Evolutionary conservation across 768 basidiomycete genomes (phyloP).

Genomic region (Kwoniella dendrophila): DNA sequence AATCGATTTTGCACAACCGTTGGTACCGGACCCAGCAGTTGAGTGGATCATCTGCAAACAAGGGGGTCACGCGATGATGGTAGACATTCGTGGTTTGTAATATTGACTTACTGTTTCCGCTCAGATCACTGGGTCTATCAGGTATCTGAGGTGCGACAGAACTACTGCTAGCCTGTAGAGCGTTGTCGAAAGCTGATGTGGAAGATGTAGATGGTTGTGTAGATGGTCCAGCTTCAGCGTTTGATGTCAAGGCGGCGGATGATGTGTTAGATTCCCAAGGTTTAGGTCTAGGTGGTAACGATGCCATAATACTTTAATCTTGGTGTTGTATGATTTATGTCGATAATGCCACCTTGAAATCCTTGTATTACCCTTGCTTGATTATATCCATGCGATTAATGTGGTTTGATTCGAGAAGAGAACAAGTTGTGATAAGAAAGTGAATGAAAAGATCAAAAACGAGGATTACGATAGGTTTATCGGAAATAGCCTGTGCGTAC

Average conservation of each 20-base stretch:
- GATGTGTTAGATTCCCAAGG: conserved; percentile 36
- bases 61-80: background rate
- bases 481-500: too few relatives aligned
- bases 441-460: too few relatives aligned
- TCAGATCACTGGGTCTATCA: conserved; percentile 43
- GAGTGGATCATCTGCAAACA: background rate
- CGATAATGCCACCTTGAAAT: too few relatives aligned
- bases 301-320: conserved; percentile 26
- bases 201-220: conserved; percentile 1
- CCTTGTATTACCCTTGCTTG: too few relatives aligned
- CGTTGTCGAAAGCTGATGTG: conserved; percentile 39
- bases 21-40: background rate
- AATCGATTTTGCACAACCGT: too few relatives aligned
- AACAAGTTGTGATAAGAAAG: too few relatives aligned
- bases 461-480: too few relatives aligned
- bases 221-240: conserved; percentile 10
- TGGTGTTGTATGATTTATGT: too few relatives aligned
- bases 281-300: conserved; percentile 38
- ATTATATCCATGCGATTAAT: too few relatives aligned
- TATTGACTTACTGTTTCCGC: conserved; percentile 12
- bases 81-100: too few relatives aligned
- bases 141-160: conserved; percentile 33
- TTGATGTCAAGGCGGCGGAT: conserved; percentile 7
- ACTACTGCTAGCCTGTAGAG: conserved; percentile 28
- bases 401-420: too few relatives aligned